Percentiles rank a stretch among this genome's conserved stretches.
These are phyloP conservation scores for Euphorbia celastroides DNA, from an alignment of 441 rosid genomes.

Conservation along the genomic window DNA sequence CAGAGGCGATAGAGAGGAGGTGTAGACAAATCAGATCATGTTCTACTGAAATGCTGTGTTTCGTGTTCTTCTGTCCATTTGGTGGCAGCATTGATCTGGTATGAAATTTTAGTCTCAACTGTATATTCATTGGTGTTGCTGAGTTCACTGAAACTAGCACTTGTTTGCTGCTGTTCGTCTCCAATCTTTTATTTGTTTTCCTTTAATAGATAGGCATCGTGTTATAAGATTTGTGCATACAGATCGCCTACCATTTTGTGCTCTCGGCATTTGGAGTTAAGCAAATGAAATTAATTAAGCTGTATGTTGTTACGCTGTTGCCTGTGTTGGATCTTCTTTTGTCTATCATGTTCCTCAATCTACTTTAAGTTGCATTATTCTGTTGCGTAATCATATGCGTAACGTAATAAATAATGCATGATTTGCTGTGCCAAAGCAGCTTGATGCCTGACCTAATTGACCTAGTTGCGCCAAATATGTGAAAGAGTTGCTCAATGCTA, in stretches of 20 bases:
- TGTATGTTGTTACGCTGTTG: background rate
- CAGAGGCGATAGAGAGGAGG: slow-evolving; percentile 53
- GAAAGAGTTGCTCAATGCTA: too few relatives aligned
- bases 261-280: background rate
- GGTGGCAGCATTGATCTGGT: slow-evolving; percentile 17
- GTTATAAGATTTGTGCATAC: background rate
- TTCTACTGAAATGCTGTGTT: slow-evolving; percentile 7
- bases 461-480: too few relatives aligned
- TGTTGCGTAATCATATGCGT: background rate
- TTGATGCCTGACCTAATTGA: too few relatives aligned
- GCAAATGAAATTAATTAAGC: slow-evolving; percentile 7
- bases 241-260: too few relatives aligned
- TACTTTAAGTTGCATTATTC: background rate
- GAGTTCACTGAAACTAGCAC: slow-evolving; percentile 7
- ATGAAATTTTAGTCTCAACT: slow-evolving; percentile 18
- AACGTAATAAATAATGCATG: background rate
- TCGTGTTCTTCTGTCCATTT: too few relatives aligned
- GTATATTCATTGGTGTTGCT: slow-evolving; percentile 16
- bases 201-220: slow-evolving; percentile 9
- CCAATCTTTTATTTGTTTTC: too few relatives aligned
- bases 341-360: background rate
- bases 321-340: background rate
- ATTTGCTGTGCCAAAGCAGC: background rate
- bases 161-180: background rate
- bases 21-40: slow-evolving; percentile 28